Evolutionary conservation across 768 basidiomycete species (phyloP).

Genomic region (Pulveroboletus frians): DNA sequence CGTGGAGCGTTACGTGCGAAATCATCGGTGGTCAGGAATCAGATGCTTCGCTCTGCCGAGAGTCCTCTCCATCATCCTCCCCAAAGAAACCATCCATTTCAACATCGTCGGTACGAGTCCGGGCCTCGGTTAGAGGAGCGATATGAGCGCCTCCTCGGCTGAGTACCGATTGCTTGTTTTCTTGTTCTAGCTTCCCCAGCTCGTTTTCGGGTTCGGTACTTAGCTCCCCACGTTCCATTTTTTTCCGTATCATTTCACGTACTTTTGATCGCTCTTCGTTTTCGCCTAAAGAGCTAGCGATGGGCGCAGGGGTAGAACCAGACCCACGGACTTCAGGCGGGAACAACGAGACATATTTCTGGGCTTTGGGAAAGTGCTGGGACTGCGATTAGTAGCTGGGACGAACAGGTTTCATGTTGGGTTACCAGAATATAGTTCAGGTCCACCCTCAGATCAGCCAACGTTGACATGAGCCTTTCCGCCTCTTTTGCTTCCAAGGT

Average conservation of each 20-base stretch:
- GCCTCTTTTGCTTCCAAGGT: conserved; percentile 34
- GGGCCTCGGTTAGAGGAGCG: conserved; percentile 3
- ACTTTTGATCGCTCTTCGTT: conserved; percentile 55
- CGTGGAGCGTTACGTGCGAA: conserved; percentile 31
- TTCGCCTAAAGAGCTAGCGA: conserved; percentile 14
- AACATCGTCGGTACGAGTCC: conserved; percentile 9
- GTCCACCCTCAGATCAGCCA: conserved; percentile 73
- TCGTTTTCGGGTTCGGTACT: conserved; percentile 55
- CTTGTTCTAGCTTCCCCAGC: conserved; percentile 10
- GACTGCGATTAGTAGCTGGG: background rate
- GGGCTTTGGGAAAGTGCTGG: conserved; percentile 78
- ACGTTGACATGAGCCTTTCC: conserved; percentile 39
- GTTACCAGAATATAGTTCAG: conserved; percentile 83
- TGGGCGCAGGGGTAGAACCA: conserved; percentile 6
- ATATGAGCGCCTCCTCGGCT: conserved; percentile 1
- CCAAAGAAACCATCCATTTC: conserved; percentile 27
- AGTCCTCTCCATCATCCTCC: conserved; percentile 21
- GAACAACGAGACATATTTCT: conserved; percentile 89
- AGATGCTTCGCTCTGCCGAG: conserved; percentile 14
- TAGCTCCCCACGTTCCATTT: conserved; percentile 59
- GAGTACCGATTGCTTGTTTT: background rate
- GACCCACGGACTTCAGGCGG: conserved; percentile 51
- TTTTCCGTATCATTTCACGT: conserved; percentile 50
- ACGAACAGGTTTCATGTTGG: background rate
- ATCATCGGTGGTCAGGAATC: conserved; percentile 3